phyloP scores from a whole-genome alignment of 148 eudicot genomes.

The Amaranthus hypochondriacus region DNA sequence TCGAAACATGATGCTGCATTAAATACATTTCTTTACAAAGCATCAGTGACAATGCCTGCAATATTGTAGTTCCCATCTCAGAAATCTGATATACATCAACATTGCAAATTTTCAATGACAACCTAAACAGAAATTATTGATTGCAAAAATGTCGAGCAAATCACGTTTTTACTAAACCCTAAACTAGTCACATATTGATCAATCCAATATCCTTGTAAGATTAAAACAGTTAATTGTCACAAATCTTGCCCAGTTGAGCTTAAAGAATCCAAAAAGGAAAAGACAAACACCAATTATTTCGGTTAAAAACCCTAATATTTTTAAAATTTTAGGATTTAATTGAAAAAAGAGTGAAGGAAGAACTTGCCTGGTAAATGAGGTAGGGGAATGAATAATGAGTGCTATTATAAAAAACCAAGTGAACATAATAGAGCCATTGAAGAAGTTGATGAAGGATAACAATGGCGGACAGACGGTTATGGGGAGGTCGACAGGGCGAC shows the following conservation, averaged over 20 bases:
- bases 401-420: not conserved
- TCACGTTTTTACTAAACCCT: not conserved
- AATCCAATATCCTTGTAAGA: not conserved
- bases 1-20: constrained; percentile 23
- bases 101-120: not conserved
- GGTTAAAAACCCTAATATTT: not conserved
- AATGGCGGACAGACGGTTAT: not conserved
- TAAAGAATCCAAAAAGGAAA: not conserved
- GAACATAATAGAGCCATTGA: constrained; percentile 3
- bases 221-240: no score
- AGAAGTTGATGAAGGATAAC: not conserved
- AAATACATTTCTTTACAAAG: constrained; percentile 23
- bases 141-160: not conserved
- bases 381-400: constrained; percentile 2
- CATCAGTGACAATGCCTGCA: constrained; percentile 25
- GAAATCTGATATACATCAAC: not conserved
- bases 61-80: constrained; percentile 20
- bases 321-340: not conserved
- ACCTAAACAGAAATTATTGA: not conserved
- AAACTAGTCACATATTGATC: not conserved
- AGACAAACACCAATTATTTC: not conserved
- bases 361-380: constrained; percentile 8
- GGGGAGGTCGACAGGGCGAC: no score
- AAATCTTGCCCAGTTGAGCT: no score
- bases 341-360: not conserved